phyloP scores from a whole-genome alignment of 805 yeast species.

The Ogataea ramenticola region DNA sequence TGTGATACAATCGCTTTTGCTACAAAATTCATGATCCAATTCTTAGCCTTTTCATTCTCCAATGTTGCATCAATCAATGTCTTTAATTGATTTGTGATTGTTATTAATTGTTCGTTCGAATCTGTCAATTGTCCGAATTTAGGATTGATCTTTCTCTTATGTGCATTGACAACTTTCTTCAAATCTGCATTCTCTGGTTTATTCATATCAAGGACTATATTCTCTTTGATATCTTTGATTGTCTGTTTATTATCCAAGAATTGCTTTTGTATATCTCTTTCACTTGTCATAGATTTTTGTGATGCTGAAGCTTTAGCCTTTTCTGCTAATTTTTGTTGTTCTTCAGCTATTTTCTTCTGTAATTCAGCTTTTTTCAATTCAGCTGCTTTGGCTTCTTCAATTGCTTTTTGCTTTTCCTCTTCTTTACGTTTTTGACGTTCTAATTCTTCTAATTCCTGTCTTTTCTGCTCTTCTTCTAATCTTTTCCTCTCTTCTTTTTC shows the following conservation, averaged over 20 bases:
- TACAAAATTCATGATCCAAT: slow-evolving; percentile 74
- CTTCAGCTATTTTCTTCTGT: slow-evolving; percentile 10
- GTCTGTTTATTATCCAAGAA: slow-evolving; percentile 43
- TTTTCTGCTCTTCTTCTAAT: slow-evolving; percentile 1
- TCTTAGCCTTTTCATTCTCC: slow-evolving; percentile 42
- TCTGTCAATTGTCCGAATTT: slow-evolving; percentile 88
- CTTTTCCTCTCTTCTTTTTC: slow-evolving; percentile 16
- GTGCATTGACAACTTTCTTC: slow-evolving; percentile 46
- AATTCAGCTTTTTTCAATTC: slow-evolving; percentile 11
- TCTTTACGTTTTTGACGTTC: slow-evolving; percentile 13
- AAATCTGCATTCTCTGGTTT: slow-evolving; percentile 29
- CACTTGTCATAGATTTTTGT: slow-evolving; percentile 26
- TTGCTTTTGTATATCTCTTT: slow-evolving; percentile 29
- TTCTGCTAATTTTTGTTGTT: slow-evolving; percentile 12
- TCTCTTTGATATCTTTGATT: slow-evolving; percentile 50
- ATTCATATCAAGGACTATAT: slow-evolving; percentile 50
- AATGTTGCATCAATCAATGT: slow-evolving; percentile 42
- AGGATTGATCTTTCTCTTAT: slow-evolving; percentile 75
- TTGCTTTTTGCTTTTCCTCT: slow-evolving; percentile 9
- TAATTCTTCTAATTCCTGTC: slow-evolving; percentile 12
- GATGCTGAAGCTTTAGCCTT: slow-evolving; percentile 16
- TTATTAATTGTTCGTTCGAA: slow-evolving; percentile 50
- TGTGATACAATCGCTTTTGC: slow-evolving; percentile 85
- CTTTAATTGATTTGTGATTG: slow-evolving; percentile 44
- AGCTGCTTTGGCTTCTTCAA: slow-evolving; percentile 5